Percentiles rank a stretch among this genome's conserved stretches.
These are phyloP conservation scores for Trypanosomatidae sp. DNA, from an alignment of 208 protist species.

Conservation along the genomic window DNA sequence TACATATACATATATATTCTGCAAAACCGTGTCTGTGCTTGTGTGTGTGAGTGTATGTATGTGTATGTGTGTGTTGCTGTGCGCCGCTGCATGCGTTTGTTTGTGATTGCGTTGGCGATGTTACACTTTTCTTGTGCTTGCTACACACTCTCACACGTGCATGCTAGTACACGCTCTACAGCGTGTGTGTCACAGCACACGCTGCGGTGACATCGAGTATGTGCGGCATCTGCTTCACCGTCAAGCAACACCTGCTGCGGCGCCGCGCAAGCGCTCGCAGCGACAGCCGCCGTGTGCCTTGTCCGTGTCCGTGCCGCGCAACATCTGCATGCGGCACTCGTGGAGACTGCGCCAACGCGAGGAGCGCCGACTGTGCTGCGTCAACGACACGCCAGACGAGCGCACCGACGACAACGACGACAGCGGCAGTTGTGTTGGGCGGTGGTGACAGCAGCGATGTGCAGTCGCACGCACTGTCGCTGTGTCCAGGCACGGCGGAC, in stretches of 20 bases:
- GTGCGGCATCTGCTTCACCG: constrained; percentile 17
- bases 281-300: too few species aligned
- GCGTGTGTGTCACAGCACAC: constrained; percentile 1
- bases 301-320: too few species aligned
- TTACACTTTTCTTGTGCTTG: background rate
- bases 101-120: background rate
- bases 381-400: too few species aligned
- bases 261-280: too few species aligned
- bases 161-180: background rate
- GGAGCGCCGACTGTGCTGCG: background rate
- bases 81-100: background rate
- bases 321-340: too few species aligned
- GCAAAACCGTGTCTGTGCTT: too few species aligned
- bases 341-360: background rate
- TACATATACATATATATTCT: constrained; percentile 1
- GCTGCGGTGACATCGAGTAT: constrained; percentile 2
- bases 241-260: constrained; percentile 10
- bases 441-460: too few species aligned
- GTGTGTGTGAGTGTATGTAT: constrained; percentile 1
- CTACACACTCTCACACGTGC: background rate
- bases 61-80: background rate
- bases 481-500: too few species aligned
- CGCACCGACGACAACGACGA: too few species aligned
- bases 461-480: too few species aligned
- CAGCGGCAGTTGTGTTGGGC: too few species aligned